Base-by-base conservation (phyloP, 1,284 basidiomycete species). In the Cryptococcus hybrid region DNA sequence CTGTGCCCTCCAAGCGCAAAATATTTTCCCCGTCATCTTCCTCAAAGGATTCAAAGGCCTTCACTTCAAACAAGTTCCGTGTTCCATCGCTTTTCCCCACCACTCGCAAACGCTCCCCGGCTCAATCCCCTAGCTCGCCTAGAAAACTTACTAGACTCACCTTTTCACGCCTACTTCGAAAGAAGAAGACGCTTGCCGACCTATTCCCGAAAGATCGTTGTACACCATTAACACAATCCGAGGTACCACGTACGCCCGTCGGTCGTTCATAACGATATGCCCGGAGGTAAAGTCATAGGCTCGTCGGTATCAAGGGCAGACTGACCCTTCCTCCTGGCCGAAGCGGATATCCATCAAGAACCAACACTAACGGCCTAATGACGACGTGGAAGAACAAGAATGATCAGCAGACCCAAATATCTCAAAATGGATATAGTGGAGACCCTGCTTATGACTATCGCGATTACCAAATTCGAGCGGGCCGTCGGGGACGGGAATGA, bases 111-210 rank as follows among this genome's bases (percentile, higher is more conserved):
- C 47, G 5, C 15, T 7, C 34, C 47, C 7, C 34, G 30, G 30
- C 47, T 35, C 30, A 11, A 6, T 15, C 50, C 7, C 8, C 36
- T 8, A 51, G 50, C 37, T 38, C 50, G 5, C 50, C 50, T 8
- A 18, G 50, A 15, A 40, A 51, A 51, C 37, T 30, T 36, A n/a
- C 37, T n/a, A 51, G 42, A 30, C 36, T 51, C n/a, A 51, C 36
- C 13, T 51, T 8, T 51, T 51, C 39, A 51, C 50, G 9, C 50
- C 50, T 24, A 36, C 50, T 42, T 42, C 50, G 15, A 39, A 40
- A 8, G 50, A 39, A 13, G 39, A 51, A 7, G 50, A 42, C 50
- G 4, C 12, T 18, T 5, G 8, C 11, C 47, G 47, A 3, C 35
- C 24, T n/a, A 30, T 30, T 30, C 13, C 47, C 1, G 18, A n/a